A percentile compares a stretch with the other conserved stretches of the same genome.
Evolutionary conservation across 495 filamentous ascomycete species (phyloP).

Genomic region (Tuber indicum): DNA sequence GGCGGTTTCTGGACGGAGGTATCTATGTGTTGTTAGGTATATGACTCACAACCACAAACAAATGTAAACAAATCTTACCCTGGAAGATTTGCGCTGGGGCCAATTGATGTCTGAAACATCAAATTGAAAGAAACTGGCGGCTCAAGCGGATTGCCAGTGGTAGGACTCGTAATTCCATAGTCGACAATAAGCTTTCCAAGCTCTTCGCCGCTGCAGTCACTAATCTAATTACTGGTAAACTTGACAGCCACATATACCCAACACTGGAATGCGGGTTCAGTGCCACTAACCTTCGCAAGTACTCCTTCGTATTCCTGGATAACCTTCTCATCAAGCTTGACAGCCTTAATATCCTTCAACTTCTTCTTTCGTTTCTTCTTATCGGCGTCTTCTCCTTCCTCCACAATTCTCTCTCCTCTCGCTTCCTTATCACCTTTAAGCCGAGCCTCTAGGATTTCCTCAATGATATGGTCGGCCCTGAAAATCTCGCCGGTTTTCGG

Average conservation of each 20-base stretch:
- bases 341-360: slow-evolving; percentile 50
- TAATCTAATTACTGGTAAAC: slow-evolving; percentile 48
- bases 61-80: slow-evolving; percentile 37
- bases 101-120: slow-evolving; percentile 71
- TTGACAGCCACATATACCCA: neutral
- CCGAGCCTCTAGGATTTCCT: slow-evolving; percentile 79
- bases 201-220: slow-evolving; percentile 67
- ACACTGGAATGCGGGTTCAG: neutral
- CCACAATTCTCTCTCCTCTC: slow-evolving; percentile 62
- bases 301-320: slow-evolving; percentile 65
- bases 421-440: slow-evolving; percentile 76
- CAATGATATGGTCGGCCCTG: slow-evolving; percentile 89
- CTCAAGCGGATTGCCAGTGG: slow-evolving; percentile 52
- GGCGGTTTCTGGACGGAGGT: slow-evolving; percentile 66
- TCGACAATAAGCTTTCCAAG: slow-evolving; percentile 65
- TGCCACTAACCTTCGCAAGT: slow-evolving; percentile 52
- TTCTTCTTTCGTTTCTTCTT: slow-evolving; percentile 57
- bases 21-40: slow-evolving; percentile 38
- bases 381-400: slow-evolving; percentile 55
- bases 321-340: slow-evolving; percentile 62
- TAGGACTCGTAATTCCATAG: slow-evolving; percentile 62
- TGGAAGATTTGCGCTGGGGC: slow-evolving; percentile 54
- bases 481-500: slow-evolving; percentile 95
- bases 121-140: slow-evolving; percentile 69
- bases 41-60: neutral